Evolutionary conservation across 768 basidiomycete genomes (phyloP), one percentile per base, ranked within the genome.

Genomic region (Boletus edulis): DNA sequence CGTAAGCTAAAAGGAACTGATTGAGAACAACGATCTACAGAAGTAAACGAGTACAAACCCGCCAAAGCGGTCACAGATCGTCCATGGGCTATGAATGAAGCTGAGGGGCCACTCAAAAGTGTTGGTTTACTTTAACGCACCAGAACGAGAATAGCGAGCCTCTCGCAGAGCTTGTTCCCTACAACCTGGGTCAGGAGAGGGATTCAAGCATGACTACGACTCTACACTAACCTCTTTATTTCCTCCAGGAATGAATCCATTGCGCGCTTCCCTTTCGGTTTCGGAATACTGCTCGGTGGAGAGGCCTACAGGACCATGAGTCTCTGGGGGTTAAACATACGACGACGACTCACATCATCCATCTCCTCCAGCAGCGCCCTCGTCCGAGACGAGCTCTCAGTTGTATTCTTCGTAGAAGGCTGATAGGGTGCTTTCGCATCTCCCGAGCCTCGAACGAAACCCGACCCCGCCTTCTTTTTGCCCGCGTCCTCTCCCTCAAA

Each of bases 161-260:
- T 98, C 97, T 49, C 97, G 80, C 59, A 89, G 81, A 12, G 91
- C 91, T 72, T 98, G 95, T 45, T 98, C 96, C 68, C 96, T 98
- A 62, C n/a, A 40, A 32, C 41, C 42, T 18, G 11, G 29, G 34
- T 59, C 52, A 65, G 49, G 55, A 27, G 24, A 34, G 2, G 18
- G 8, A 18, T 5, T 35, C 34, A 6, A 14, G 17, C 31, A 47
- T 55, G 24, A 2, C 24, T 22, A 49, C 9, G 7, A n/a, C 11
- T 17, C 32, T 5, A 58, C 76, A 20, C 45, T n/a, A n/a, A 89
- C 96, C 83, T 83, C 75, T 98, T 98, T 55, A 99, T 92, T 75
- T 99, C 94, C 64, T 97, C 94, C 48, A 99, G 76, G 68, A 98
- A 99, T 2, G 87, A 73, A 71, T 98, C 95, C 93, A 98, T 98